Conservation (phyloP, 345 rosid species). For the Boechera retrofracta region DNA sequence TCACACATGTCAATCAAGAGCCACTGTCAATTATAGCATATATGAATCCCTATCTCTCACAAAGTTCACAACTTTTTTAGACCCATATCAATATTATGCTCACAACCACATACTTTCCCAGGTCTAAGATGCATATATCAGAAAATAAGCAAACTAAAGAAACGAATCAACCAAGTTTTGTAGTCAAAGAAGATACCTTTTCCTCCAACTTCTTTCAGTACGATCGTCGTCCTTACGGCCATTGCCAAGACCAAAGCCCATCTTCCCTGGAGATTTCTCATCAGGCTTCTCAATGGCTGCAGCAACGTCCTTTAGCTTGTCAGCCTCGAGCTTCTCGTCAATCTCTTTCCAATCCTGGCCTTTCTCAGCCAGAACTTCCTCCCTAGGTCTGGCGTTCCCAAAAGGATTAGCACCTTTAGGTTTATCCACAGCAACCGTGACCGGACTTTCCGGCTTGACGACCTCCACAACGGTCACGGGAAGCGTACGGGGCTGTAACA, state of each 20-base stretch:
- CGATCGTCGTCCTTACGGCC: conserved; percentile 47
- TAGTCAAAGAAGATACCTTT: conserved; percentile 44
- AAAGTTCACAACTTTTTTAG: background rate
- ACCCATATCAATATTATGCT: background rate
- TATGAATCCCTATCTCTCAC: background rate
- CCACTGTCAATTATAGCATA: background rate
- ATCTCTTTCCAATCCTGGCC: conserved; percentile 94
- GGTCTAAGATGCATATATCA: conserved; percentile 13
- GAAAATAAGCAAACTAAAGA: background rate
- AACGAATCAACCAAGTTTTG: conserved; percentile 44
- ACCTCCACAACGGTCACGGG: conserved; percentile 50
- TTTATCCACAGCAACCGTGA: conserved; percentile 46
- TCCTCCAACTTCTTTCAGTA: conserved; percentile 59
- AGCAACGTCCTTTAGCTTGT: conserved; percentile 55
- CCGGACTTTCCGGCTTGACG: conserved; percentile 49
- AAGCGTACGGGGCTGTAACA: conserved; percentile 76
- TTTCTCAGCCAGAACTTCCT: conserved; percentile 91
- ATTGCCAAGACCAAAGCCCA: conserved; percentile 54
- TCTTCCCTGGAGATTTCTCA: conserved; percentile 49
- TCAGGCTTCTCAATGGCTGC: conserved; percentile 49
- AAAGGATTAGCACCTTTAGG: conserved; percentile 78
- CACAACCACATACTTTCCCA: background rate
- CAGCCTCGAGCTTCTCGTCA: conserved; percentile 78
- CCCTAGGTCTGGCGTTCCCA: conserved; percentile 95
- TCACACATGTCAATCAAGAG: background rate